Conservation (phyloP, 306 rosid species). For the Astragalus membranaceus region DNA sequence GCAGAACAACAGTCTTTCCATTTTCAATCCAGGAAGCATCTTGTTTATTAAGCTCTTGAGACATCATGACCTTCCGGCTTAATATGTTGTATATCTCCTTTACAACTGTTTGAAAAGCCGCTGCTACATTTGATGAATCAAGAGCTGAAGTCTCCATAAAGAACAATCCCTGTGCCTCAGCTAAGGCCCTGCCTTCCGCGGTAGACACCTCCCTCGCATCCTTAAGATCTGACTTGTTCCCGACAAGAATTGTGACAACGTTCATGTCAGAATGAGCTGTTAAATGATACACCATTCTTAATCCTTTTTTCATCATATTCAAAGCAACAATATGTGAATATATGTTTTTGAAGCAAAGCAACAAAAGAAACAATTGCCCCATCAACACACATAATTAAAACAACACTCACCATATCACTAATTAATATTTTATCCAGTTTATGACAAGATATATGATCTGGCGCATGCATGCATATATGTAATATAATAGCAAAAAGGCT, state of each 20-base stretch:
- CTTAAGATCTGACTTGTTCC: slow-evolving; percentile 93
- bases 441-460: not conserved
- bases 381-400: not conserved
- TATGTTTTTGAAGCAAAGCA: slow-evolving; percentile 14
- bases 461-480: not conserved
- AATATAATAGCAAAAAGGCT: not conserved
- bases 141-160: slow-evolving; percentile 98
- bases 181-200: slow-evolving; percentile 80
- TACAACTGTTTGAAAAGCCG: slow-evolving; percentile 91
- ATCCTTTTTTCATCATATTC: slow-evolving; percentile 30
- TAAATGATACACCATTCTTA: slow-evolving; percentile 47
- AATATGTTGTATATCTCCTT: slow-evolving; percentile 87
- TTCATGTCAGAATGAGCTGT: slow-evolving; percentile 99
- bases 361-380: not conserved
- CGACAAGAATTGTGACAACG: slow-evolving; percentile 88
- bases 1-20: slow-evolving; percentile 78
- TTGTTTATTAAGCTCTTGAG: slow-evolving; percentile 71
- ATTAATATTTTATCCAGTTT: not conserved
- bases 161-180: slow-evolving; percentile 92
- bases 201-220: slow-evolving; percentile 93
- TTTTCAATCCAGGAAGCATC: slow-evolving; percentile 48
- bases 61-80: slow-evolving; percentile 89
- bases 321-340: slow-evolving; percentile 15
- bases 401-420: not conserved
- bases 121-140: slow-evolving; percentile 80